Conservation (phyloP, 176 grass and related monocot genomes). For the Carex kokanica region DNA sequence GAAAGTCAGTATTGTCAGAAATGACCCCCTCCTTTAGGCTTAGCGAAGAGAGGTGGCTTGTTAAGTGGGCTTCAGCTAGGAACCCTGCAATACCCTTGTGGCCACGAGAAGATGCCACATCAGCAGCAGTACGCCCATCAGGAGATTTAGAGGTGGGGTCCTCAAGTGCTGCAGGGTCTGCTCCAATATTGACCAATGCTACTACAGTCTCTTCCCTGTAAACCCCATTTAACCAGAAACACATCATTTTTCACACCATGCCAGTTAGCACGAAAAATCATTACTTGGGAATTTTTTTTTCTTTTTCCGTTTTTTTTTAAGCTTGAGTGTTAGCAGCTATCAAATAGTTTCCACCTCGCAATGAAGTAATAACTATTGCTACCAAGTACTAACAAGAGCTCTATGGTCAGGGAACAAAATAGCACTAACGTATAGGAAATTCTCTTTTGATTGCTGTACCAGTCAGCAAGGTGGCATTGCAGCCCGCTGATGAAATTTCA, state of each 20-base stretch:
- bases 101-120: constrained; percentile 71
- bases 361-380: background rate
- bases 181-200: constrained; percentile 52
- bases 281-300: background rate
- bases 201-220: constrained; percentile 59
- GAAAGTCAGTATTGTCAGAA: constrained; percentile 32
- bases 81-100: constrained; percentile 81
- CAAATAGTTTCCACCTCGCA: background rate
- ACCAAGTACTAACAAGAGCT: background rate
- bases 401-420: background rate
- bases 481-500: background rate
- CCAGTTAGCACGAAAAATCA: background rate
- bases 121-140: constrained; percentile 55
- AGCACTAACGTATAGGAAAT: background rate
- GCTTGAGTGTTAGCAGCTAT: background rate
- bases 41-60: constrained; percentile 66
- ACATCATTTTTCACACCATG: background rate
- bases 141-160: constrained; percentile 74
- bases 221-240: background rate
- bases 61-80: constrained; percentile 80
- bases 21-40: constrained; percentile 48
- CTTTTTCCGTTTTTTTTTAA: background rate
- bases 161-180: constrained; percentile 61
- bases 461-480: constrained; percentile 2
- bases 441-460: background rate